These are phyloP conservation scores for Vigna trinervia DNA, from an alignment of 306 rosid species.

Conservation along the genomic window DNA sequence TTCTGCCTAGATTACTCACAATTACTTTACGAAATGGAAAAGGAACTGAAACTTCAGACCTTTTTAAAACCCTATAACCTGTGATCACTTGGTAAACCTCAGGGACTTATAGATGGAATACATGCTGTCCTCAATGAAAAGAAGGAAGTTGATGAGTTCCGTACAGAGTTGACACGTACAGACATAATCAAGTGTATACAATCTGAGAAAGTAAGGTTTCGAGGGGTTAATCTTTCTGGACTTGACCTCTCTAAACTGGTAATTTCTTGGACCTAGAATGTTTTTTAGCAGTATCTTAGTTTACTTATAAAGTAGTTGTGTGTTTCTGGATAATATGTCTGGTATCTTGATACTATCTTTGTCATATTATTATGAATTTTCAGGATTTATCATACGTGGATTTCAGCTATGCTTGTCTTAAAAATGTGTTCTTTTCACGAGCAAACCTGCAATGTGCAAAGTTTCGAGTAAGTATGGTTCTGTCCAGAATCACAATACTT, in stretches of 20 bases:
- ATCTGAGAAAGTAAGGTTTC: slow-evolving; percentile 80
- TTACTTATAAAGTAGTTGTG: slow-evolving; percentile 23
- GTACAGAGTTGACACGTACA: slow-evolving; percentile 77
- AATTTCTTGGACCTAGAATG: slow-evolving; percentile 37
- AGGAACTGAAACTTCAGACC: slow-evolving; percentile 33
- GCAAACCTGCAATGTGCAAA: slow-evolving; percentile 91
- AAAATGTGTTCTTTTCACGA: slow-evolving; percentile 84
- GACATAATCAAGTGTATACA: slow-evolving; percentile 96
- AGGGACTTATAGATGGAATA: slow-evolving; percentile 90
- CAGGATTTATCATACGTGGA: slow-evolving; percentile 91
- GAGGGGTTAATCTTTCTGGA: slow-evolving; percentile 96
- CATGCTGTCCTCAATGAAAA: slow-evolving; percentile 53
- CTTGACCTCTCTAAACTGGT: slow-evolving; percentile 96
- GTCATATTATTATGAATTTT: slow-evolving; percentile 43
- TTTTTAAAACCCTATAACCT: slow-evolving; percentile 31
- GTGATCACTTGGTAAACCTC: slow-evolving; percentile 34
- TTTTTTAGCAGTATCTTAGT: slow-evolving; percentile 19
- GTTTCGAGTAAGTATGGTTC: slow-evolving; percentile 74
- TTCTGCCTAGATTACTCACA: slow-evolving; percentile 15
- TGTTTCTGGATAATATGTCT: slow-evolving; percentile 29
- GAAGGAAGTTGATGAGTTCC: slow-evolving; percentile 71
- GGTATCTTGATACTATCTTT: slow-evolving; percentile 12
- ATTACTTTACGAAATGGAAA: slow-evolving; percentile 28
- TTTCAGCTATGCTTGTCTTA: slow-evolving; percentile 95
- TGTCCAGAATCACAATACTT: slow-evolving; percentile 17